Percentiles rank a stretch among this genome's conserved stretches.
Evolutionary conservation across 768 basidiomycete genomes (phyloP).

Genomic region (Pisolithus tinctorius): DNA sequence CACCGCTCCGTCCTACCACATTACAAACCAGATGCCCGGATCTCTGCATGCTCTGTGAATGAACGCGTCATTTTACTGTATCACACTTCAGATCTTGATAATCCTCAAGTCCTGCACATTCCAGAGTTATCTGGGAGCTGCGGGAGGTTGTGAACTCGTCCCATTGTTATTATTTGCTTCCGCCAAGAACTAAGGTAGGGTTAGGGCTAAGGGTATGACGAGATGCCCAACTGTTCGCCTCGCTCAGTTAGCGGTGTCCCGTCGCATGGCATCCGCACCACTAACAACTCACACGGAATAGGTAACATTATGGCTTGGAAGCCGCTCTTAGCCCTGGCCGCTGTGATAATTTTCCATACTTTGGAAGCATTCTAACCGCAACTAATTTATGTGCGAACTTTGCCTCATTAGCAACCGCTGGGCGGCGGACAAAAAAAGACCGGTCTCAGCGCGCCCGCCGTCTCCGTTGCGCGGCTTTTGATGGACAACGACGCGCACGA

Average conservation of each 20-base stretch:
- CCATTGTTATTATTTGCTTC: not conserved
- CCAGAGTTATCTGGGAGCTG: too few relatives aligned
- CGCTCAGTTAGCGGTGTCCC: not conserved
- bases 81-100: too few relatives aligned
- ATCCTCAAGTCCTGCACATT: too few relatives aligned
- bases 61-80: not conserved
- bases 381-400: not conserved
- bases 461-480: not conserved
- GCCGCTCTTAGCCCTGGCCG: not conserved
- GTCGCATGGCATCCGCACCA: slow-evolving; percentile 1
- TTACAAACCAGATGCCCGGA: not conserved
- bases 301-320: not conserved
- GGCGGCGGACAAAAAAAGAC: not conserved
- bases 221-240: slow-evolving; percentile 1
- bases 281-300: not conserved
- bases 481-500: not conserved
- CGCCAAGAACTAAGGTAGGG: slow-evolving; percentile 14
- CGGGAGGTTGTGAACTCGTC: too few relatives aligned
- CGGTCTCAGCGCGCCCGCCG: not conserved
- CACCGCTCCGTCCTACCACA: slow-evolving; percentile 12
- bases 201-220: slow-evolving; percentile 24
- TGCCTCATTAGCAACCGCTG: not conserved
- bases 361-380: not conserved
- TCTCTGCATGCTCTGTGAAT: not conserved
- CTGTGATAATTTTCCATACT: not conserved